Conservation (phyloP, 805 yeast genomes). For the Nakazawaea ishiwadae region DNA sequence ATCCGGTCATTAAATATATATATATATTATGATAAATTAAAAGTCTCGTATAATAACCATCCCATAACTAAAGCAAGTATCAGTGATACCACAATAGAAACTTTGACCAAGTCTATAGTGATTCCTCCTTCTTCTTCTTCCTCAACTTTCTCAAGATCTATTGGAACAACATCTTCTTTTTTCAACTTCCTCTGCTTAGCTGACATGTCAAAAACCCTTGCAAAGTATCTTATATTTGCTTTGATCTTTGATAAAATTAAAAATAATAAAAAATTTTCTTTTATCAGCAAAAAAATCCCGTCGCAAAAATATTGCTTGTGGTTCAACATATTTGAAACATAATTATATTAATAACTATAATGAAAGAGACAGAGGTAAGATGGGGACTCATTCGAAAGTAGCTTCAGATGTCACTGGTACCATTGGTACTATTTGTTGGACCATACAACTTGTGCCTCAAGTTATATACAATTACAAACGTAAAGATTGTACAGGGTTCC, state of each 20-base stretch:
- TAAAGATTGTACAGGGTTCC: constrained; percentile 83
- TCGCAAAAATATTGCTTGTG: no score
- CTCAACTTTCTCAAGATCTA: no score
- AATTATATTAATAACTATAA: no score
- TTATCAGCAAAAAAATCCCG: no score
- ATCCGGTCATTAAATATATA: constrained; percentile 29
- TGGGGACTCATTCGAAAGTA: constrained; percentile 19
- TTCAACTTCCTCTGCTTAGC: no score
- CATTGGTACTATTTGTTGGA: constrained; percentile 89
- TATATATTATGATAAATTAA: neutral
- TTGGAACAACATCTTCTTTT: no score
- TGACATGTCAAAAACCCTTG: no score
- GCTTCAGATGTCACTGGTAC: constrained; percentile 81
- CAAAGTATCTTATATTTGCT: no score
- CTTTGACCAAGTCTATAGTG: neutral
- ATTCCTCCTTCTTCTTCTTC: neutral
- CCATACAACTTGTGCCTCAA: constrained; percentile 85
- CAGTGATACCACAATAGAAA: neutral
- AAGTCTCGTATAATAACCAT: constrained; percentile 1
- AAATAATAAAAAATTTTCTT: no score
- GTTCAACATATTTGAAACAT: no score
- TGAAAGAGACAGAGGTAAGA: no score
- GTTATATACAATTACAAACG: constrained; percentile 66
- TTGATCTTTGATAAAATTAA: no score
- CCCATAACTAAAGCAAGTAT: neutral